Evolutionary conservation across 2,329 filamentous ascomycete genomes (phyloP), one percentile per base, ranked within the genome.

Genomic region (Neofusicoccum parvum): DNA sequence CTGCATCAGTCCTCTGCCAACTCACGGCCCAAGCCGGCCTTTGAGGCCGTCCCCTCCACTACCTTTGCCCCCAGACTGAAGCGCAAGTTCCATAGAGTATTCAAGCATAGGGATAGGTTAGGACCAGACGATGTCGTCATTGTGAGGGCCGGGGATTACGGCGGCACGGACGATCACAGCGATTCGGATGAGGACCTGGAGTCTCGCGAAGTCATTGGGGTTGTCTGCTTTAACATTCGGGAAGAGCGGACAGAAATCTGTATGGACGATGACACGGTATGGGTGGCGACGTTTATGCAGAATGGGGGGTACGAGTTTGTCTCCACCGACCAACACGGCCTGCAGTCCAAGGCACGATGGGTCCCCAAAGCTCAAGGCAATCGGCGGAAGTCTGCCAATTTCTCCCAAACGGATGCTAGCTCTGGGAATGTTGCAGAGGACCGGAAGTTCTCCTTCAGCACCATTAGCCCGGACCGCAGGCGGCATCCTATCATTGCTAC

Each of bases 401-500:
- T 58, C 12, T 70, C 17, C 4, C 37, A 43, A 27, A 23, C 69
- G 62, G 70, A 70, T 65, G 74, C 73, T 0, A 68, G 69, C 6
- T 39, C 60, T 27, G 70, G 71, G 11, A 71, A 71, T 10, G 65
- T 62, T 54, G 69, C 70, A 32, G 74, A 75, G 27, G 74, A 77
- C 27, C 80, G 78, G 65, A 88, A 87, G 73, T 94, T 89, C 80
- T 92, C 87, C 9, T 94, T 94, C 74, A 92, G 90, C 78, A 87
- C 92, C 68, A 88, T 94, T 71, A 87, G 90, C 70, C 86, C 90
- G 0, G 84, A 85, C 53, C 86, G 85, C 9, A 83, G 90, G 39
- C 86, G 89, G 12, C 91, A 94, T 72, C 91, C 92, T 4, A 86
- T 94, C 71, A 85, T 94, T 78, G 91, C 90, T 0, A 87, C 84